Evolutionary conservation across 2,329 filamentous ascomycete genomes (phyloP).

Genomic region (Colletotrichum sp.): DNA sequence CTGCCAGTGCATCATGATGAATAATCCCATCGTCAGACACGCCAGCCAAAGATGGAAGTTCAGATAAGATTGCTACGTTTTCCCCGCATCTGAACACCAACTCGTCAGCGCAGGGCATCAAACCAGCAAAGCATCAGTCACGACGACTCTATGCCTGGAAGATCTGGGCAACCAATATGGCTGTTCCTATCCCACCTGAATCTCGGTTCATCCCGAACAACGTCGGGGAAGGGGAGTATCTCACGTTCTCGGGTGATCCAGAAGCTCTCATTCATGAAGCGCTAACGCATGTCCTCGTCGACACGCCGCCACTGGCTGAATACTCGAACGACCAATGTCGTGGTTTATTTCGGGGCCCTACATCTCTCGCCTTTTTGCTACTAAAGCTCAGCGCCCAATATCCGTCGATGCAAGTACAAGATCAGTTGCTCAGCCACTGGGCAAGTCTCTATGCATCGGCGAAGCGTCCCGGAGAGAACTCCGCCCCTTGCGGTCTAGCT

Average conservation of each 20-base stretch:
- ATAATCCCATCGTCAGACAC: neutral
- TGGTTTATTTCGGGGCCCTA: conserved; percentile 59
- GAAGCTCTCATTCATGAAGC: neutral
- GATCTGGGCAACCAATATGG: neutral
- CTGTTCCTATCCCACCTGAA: neutral
- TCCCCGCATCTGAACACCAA: neutral
- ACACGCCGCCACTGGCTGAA: conserved; percentile 36
- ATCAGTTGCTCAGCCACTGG: conserved; percentile 48
- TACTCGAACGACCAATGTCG: conserved; percentile 40
- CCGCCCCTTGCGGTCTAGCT: conserved; percentile 51
- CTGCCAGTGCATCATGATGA: neutral
- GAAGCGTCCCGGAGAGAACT: conserved; percentile 38
- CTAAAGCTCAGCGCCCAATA: conserved; percentile 49
- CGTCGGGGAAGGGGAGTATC: accelerated
- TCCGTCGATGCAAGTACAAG: conserved; percentile 46
- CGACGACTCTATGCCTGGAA: neutral
- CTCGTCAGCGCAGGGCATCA: neutral
- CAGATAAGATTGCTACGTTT: neutral
- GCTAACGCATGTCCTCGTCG: conserved; percentile 30
- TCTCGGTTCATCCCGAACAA: neutral
- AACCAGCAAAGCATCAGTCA: neutral
- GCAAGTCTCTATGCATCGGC: conserved; percentile 51
- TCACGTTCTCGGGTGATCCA: neutral
- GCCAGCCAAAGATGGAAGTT: neutral
- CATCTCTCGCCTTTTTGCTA: conserved; percentile 60